Base-by-base conservation (phyloP, 768 basidiomycete genomes). In the Floccularia luteovirens region DNA sequence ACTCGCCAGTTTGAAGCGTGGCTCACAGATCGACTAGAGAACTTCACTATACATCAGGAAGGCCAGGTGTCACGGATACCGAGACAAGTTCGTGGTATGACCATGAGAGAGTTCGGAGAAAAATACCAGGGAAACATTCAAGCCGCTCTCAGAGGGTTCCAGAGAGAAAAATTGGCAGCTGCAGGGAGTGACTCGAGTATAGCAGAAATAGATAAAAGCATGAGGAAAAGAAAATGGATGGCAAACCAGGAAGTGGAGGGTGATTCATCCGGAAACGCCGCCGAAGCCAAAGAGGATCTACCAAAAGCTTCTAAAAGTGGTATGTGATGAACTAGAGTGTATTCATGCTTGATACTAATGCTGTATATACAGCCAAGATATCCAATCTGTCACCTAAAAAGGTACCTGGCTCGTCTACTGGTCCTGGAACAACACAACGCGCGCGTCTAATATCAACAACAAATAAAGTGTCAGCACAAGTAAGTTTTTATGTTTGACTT, bases 121-220 rank as follows among this genome's bases (percentile, higher is more conserved):
- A 85, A 82, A 53, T 89, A 88, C 59, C 68, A 80, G 38, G 87
- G 83, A 2, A 79, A 87, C 49, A 64, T 86, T 19, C 82, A 86
- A 52, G 75, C 74, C 6, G 82, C 82, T 28, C 58, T 86, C 44
- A 69, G 77, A 43, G 85, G 80, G 1, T 58, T 81, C 36, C 81
- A 83, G 59, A 77, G 70, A 51, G 82, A 83, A 44, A 67, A 69
- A 41, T 61, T 86, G 42, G 67, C 62, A 12, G 68, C 68, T 16
- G 65, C 65, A 21, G 70, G 70, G 19, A 72, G 67, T 16, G 72
- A 69, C 36, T 71, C 67, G 4, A 66, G 66, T 12, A 53, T 68
- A 32, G 67, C 70, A 2, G 78, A 77, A 44, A 77, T 85, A 38
- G 81, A 86, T 47, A 70, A 74, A 48, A 75, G 67, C 39, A 77